These are phyloP conservation scores for Cadophora gregata DNA, from an alignment of 2,329 filamentous ascomycete genomes.

Conservation along the genomic window DNA sequence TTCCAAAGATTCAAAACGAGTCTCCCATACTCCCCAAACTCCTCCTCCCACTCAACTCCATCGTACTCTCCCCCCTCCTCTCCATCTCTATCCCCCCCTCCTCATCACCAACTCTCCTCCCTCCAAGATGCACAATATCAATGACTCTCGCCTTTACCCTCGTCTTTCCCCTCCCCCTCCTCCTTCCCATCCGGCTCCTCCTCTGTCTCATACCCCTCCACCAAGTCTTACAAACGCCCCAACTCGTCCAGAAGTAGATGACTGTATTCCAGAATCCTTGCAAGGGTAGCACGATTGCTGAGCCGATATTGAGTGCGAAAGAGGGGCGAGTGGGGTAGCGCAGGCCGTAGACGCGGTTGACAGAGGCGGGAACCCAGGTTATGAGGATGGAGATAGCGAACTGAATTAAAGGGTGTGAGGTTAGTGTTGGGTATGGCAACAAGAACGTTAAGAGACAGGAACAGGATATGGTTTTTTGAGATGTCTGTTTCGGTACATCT, in stretches of 20 bases:
- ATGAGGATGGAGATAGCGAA: conserved; percentile 75
- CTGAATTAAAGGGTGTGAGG: no score
- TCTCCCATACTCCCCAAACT: conserved; percentile 10
- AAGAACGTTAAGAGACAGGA: no score
- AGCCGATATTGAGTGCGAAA: conserved; percentile 58
- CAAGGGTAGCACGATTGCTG: conserved; percentile 66
- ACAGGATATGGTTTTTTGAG: no score
- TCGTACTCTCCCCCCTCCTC: conserved; percentile 12
- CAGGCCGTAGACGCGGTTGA: conserved; percentile 76
- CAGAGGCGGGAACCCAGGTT: conserved; percentile 77
- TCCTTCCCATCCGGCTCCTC: neutral
- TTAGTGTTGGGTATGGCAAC: no score
- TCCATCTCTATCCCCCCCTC: neutral
- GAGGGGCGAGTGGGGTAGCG: conserved; percentile 57
- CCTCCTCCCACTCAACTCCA: conserved; percentile 14
- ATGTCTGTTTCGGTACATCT: no score
- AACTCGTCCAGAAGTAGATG: conserved; percentile 59
- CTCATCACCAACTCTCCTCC: conserved; percentile 2
- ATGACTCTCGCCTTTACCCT: no score
- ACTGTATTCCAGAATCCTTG: conserved; percentile 86
- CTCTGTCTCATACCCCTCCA: neutral
- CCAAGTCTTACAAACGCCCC: conserved; percentile 60
- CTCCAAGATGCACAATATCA: conserved; percentile 15
- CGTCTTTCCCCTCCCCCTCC: neutral
- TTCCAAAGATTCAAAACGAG: neutral